These are phyloP conservation scores for Syzygium syzygioides DNA, from an alignment of 441 rosid species.

Conservation along the genomic window DNA sequence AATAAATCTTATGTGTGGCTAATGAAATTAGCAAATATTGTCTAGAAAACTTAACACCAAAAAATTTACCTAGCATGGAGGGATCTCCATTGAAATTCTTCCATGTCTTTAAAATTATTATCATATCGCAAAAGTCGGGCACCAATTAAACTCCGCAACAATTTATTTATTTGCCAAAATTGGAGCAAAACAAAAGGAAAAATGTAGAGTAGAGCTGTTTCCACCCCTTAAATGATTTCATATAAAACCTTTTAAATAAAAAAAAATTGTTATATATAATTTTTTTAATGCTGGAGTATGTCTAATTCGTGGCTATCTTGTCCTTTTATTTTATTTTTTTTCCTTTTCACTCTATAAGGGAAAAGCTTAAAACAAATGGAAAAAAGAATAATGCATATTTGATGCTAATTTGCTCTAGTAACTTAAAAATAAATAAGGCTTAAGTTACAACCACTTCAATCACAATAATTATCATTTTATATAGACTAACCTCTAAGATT, in stretches of 20 bases:
- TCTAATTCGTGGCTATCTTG: neutral
- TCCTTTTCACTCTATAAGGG: neutral
- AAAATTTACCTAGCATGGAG: neutral
- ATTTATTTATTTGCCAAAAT: neutral
- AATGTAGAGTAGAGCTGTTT: neutral
- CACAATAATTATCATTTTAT: too few species aligned
- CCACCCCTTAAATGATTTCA: neutral
- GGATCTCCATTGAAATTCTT: neutral
- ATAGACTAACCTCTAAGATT: neutral
- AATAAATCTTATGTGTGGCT: neutral
- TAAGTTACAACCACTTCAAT: neutral
- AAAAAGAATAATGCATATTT: neutral
- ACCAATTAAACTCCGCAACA: neutral
- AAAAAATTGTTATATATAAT: neutral
- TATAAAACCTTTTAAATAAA: neutral
- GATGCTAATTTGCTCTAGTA: neutral
- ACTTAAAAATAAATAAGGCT: neutral
- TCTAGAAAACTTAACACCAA: neutral
- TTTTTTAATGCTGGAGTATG: neutral
- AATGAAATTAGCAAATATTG: neutral
- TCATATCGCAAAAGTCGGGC: neutral
- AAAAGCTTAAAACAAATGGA: neutral
- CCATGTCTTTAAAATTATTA: neutral
- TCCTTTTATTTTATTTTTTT: neutral
- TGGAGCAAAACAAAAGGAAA: neutral